Evolutionary conservation across 306 rosid genomes (phyloP).

Genomic region (Rosa multiflora): DNA sequence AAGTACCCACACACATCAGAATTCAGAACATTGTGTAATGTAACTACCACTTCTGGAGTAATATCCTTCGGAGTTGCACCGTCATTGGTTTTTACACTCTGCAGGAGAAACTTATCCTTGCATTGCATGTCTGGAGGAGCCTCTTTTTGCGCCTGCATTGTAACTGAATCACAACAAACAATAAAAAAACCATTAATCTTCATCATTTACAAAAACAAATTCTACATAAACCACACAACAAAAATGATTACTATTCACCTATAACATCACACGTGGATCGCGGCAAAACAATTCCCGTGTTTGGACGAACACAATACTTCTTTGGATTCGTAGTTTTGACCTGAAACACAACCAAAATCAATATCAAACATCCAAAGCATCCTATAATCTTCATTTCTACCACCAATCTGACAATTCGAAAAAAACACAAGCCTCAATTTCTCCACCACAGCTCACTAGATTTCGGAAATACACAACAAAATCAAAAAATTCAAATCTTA

Average conservation of each 20-base stretch:
- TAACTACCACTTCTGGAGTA: conserved; percentile 76
- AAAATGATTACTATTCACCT: conserved; percentile 45
- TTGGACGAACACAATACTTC: conserved; percentile 98
- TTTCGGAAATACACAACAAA: background rate
- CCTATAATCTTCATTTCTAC: background rate
- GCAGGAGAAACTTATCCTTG: conserved; percentile 94
- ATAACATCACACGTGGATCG: conserved; percentile 81
- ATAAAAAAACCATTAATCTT: conserved; percentile 9
- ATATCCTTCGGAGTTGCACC: conserved; percentile 58
- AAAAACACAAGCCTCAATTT: background rate
- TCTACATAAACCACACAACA: background rate
- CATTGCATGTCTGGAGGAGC: conserved; percentile 85
- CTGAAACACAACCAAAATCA: conserved; percentile 37
- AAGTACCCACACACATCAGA: conserved; percentile 3
- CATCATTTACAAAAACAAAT: background rate
- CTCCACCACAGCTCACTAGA: background rate
- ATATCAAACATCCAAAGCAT: conserved; percentile 19
- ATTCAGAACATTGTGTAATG: conserved; percentile 9
- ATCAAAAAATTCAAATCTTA: background rate
- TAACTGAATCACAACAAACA: conserved; percentile 43
- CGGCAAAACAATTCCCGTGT: conserved; percentile 83
- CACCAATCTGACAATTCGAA: background rate
- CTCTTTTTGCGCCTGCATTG: conserved; percentile 97
- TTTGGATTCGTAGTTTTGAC: conserved; percentile 94
- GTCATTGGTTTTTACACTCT: conserved; percentile 62